A percentile compares a stretch with the other conserved stretches of the same genome.
These are phyloP conservation scores for Amyloporia xantha DNA, from an alignment of 768 basidiomycete species.

Conservation along the genomic window DNA sequence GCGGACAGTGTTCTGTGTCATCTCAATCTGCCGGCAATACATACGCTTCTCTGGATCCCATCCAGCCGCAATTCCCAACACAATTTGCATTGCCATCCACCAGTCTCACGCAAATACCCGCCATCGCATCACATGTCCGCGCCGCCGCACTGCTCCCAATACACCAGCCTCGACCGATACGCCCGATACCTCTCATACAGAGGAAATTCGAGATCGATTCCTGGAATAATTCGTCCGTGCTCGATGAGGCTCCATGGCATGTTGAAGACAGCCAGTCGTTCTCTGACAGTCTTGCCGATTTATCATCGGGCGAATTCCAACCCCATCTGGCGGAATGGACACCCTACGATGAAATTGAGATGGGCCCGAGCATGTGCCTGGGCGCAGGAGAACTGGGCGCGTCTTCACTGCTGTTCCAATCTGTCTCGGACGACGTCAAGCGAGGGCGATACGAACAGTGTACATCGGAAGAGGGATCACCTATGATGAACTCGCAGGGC, in stretches of 20 bases:
- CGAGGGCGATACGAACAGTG: background rate
- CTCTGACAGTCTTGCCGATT: too few species aligned
- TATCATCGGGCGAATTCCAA: too few species aligned
- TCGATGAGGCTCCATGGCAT: too few species aligned
- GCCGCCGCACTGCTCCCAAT: background rate
- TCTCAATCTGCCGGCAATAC: background rate
- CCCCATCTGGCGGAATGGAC: too few species aligned
- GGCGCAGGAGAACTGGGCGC: background rate
- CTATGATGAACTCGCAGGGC: too few species aligned
- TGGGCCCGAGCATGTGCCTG: background rate
- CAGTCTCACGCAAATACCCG: background rate
- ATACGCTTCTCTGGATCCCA: background rate
- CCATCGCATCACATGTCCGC: background rate
- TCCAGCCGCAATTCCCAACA: background rate
- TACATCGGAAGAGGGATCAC: too few species aligned
- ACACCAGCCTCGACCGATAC: background rate
- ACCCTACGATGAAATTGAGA: too few species aligned
- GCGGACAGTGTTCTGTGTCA: background rate
- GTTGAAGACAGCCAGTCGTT: too few species aligned
- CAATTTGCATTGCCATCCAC: background rate
- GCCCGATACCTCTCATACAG: too few species aligned
- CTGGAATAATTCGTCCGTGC: too few species aligned
- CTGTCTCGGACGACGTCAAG: slow-evolving; percentile 6
- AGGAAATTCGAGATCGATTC: too few species aligned
- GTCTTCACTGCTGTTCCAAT: slow-evolving; percentile 6